A percentile compares a stretch with the other conserved stretches of the same genome.
phyloP scores from a whole-genome alignment of 2,329 filamentous ascomycete genomes.

The Juglanconis oblonga region DNA sequence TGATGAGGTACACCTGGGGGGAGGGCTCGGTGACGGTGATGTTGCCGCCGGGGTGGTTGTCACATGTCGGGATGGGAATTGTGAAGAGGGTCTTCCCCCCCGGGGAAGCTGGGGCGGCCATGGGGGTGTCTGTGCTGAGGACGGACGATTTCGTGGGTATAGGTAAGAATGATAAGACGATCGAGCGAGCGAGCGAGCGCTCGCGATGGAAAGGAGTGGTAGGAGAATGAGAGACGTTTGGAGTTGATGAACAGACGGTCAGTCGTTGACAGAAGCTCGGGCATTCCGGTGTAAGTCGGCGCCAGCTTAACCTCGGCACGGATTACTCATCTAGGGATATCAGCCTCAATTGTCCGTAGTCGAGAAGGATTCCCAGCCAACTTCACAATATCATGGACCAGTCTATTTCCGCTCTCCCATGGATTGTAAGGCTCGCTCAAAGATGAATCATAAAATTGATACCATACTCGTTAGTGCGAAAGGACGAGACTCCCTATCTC shows the following conservation, averaged over 20 bases:
- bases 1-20: slow-evolving; percentile 66
- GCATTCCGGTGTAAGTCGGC: background rate
- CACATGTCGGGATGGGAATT: slow-evolving; percentile 50
- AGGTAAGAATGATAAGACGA: no score
- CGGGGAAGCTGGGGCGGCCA: slow-evolving; percentile 20
- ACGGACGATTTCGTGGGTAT: background rate
- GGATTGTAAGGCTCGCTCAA: no score
- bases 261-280: background rate
- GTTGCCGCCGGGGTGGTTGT: slow-evolving; percentile 48
- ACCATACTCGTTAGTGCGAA: no score
- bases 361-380: no score
- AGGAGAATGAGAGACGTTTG: background rate
- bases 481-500: no score
- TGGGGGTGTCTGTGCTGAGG: slow-evolving; percentile 13
- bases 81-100: slow-evolving; percentile 48
- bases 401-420: no score
- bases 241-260: no score
- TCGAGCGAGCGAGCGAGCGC: no score
- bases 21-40: slow-evolving; percentile 62
- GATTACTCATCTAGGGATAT: background rate
- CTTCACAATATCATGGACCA: no score
- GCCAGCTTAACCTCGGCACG: background rate
- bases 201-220: background rate
- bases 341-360: no score
- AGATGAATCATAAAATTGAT: no score